A percentile compares a stretch with the other conserved stretches of the same genome.
These are phyloP conservation scores for Escallonia rubra DNA, from an alignment of 129 eudicot species.

Conservation along the genomic window DNA sequence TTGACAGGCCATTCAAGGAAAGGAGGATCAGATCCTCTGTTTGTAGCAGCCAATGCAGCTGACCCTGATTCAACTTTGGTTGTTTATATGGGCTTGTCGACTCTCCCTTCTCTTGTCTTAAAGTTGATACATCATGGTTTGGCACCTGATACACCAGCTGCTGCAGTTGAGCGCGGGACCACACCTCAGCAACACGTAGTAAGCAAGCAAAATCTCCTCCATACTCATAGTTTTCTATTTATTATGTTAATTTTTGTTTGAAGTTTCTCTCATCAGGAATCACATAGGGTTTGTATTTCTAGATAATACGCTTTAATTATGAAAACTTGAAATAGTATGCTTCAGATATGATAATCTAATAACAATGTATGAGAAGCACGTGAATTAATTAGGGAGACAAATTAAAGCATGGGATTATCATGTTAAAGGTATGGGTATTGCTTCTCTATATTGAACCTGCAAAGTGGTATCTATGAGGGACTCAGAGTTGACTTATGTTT, in stretches of 20 bases:
- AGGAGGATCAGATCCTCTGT: constrained; percentile 89
- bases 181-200: constrained; percentile 96
- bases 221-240: not conserved
- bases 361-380: too few species aligned
- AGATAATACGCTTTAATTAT: too few species aligned
- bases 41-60: constrained; percentile 92
- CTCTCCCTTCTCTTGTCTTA: constrained; percentile 77
- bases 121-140: constrained; percentile 72
- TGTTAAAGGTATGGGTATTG: too few species aligned
- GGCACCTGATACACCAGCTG: constrained; percentile 86
- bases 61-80: constrained; percentile 92
- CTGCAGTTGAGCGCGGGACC: constrained; percentile 91
- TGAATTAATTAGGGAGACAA: too few species aligned
- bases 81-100: constrained; percentile 90
- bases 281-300: not conserved
- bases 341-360: too few species aligned
- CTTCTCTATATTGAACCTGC: too few species aligned
- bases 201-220: constrained; percentile 9
- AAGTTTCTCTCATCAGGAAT: not conserved
- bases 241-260: not conserved
- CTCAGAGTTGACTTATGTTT: too few species aligned
- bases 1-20: constrained; percentile 94
- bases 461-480: too few species aligned
- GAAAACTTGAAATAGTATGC: too few species aligned
- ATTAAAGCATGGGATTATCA: too few species aligned